Base-by-base conservation (phyloP, 1,284 basidiomycete species). In the Flammula alnicola region DNA sequence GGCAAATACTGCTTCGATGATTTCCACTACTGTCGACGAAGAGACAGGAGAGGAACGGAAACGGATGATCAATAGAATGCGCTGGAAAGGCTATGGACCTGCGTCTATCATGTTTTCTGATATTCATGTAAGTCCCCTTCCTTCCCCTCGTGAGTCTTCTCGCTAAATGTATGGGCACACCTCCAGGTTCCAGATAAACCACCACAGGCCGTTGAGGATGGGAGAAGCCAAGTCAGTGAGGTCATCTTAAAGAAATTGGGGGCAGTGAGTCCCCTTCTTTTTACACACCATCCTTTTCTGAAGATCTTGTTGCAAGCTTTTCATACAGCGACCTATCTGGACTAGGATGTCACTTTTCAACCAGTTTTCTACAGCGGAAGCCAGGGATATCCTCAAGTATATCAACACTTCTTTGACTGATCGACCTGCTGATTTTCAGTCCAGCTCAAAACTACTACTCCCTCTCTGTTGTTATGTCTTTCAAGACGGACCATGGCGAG, bases 401-500 rank as follows among this genome's bases (percentile, higher is more conserved):
- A 46, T 52, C 39, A 39, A 12, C 37, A 6, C 30, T 43, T 31
- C 5, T 8, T 20, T 19, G 17, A 40, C 6, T 33, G 29, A 41
- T 33, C 8, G 29, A 19, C 37, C 16, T 44, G 17, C 32, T 38
- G 16, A 52, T 10, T 29, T 36, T 49, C 32, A 2, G 5, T 25
- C 6, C 51, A 92, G 89, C 56, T 89, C 88, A 4, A 92, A 92
- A 63, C 68, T 80, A 12, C 71, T 89, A 11, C 76, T 90, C 17
- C 82, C 86, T 10, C 69, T 88, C 3, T 81, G 86, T 5, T 86
- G 86, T 39, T 99, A 95, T 65, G 87, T 91, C 2, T 96, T 98
- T 64, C 83, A 86, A 52, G 95, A 98, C 56, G 96, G 96, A 0
- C 93, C 95, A 2, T 98, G 91, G 88, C 80, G 93, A 44, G 95